Conservation (phyloP, 2,329 filamentous ascomycete species). For the Fusarium coicis region DNA sequence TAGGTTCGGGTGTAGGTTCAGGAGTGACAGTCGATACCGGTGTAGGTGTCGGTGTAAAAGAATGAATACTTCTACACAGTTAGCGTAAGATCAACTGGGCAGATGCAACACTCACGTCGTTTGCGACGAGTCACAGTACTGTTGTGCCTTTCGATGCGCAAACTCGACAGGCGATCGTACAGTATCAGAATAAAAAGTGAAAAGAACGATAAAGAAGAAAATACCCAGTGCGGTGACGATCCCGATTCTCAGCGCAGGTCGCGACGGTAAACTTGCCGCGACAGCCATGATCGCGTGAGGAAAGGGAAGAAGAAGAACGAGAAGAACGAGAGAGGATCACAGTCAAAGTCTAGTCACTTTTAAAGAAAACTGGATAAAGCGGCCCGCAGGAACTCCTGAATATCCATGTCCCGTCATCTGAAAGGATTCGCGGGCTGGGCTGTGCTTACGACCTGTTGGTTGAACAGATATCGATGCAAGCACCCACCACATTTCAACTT, state of each 20-base stretch:
- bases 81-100: not conserved
- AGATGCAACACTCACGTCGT: not conserved
- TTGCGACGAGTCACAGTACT: constrained; percentile 18
- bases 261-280: constrained; percentile 18
- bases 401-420: not conserved
- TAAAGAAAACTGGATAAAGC: not conserved
- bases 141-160: constrained; percentile 23
- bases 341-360: not conserved
- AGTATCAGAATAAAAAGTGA: constrained; percentile 15
- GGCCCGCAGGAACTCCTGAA: constrained; percentile 5
- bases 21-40: not conserved
- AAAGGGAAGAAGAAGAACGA: not conserved
- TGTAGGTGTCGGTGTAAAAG: constrained; percentile 1
- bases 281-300: constrained; percentile 12
- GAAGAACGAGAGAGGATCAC: not conserved
- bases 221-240: not conserved
- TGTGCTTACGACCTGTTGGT: not conserved
- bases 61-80: not conserved
- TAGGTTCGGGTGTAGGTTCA: not conserved
- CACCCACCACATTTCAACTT: not conserved
- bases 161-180: constrained; percentile 19
- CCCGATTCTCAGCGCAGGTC: constrained; percentile 19
- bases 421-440: not conserved
- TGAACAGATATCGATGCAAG: not conserved
- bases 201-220: constrained; percentile 31